Base-by-base conservation (phyloP, 2,329 filamentous ascomycete species). In the Botryotinia globosa region DNA sequence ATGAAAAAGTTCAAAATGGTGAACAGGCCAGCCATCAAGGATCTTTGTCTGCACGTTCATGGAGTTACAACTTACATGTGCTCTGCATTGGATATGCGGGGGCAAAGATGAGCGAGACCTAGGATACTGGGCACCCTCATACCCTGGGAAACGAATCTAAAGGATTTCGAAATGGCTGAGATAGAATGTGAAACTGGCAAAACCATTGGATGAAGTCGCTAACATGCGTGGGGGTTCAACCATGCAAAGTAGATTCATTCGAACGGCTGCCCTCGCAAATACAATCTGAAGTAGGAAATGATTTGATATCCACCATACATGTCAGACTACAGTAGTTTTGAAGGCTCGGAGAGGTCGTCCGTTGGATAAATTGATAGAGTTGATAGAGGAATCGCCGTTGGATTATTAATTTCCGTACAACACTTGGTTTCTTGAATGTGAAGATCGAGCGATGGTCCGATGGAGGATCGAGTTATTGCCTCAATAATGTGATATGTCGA, bases 61-160 rank as follows among this genome's bases (percentile, higher is more conserved):
- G 65, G 65, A 67, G 48, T 39, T 39, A 39, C n/a, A 32, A 32
- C 32, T 32, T 32, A 32, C 45, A 67, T 54, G 45, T 67, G 48
- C 45, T 54, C 44, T 54, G 64, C 64, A 67, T 32, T 56, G 51
- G 42, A 64, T 56, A 56, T 67, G 65, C 65, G 65, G 65, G 64
- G 48, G 65, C 65, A 67, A 56, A 32, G 65, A 42, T 56, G 65
- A 20, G 34, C n/a, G 34, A 56, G 25, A 18, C 51, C 51, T 18
- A 54, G 32, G 37, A 56, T 37, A 56, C 9, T 34, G 56, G 25
- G 51, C 51, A 56, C 51, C 45, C n/a, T 48, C 34, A 37, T 32
- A 56, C 48, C 65, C 48, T 42, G 29, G 34, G 65, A 56, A 67
- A 42, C 16, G 54, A 42, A 22, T 42, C 64, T 51, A 25, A 32